Conservation (phyloP, 1,139 yeast species). For the Zygoascus meyerae region DNA sequence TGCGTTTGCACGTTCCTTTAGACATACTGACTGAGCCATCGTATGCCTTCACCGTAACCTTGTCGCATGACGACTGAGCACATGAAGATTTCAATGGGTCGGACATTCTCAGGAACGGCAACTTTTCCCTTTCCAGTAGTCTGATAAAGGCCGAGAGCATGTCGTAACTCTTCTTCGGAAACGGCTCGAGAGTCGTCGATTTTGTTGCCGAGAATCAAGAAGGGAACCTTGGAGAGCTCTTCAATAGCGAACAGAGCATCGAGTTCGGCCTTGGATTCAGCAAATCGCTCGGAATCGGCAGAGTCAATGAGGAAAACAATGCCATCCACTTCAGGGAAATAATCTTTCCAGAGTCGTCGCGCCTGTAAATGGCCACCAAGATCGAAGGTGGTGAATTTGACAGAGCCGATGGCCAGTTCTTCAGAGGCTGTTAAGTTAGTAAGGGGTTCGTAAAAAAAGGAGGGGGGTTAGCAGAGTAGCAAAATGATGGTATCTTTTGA, state of each 20-base stretch:
- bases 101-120: constrained; percentile 63
- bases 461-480: too few species aligned
- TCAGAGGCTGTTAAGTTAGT: constrained; percentile 57
- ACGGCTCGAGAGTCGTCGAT: constrained; percentile 93
- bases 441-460: too few species aligned
- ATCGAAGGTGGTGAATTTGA: constrained; percentile 95
- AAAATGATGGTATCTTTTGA: not conserved
- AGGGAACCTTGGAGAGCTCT: constrained; percentile 84
- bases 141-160: constrained; percentile 79
- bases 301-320: constrained; percentile 95
- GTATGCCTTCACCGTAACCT: constrained; percentile 93
- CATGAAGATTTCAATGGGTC: constrained; percentile 97
- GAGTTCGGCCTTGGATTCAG: constrained; percentile 90
- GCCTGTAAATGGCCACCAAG: constrained; percentile 98
- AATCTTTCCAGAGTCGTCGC: constrained; percentile 98
- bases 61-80: constrained; percentile 96
- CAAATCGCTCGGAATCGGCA: constrained; percentile 92
- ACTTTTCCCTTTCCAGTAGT: constrained; percentile 84
- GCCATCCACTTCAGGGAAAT: constrained; percentile 98
- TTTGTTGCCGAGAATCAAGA: constrained; percentile 91
- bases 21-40: constrained; percentile 93
- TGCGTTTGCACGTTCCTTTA: too few species aligned
- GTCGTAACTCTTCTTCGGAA: constrained; percentile 89
- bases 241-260: constrained; percentile 90
- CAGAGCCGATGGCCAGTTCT: constrained; percentile 93